Evolutionary conservation across 106 monocot genomes (phyloP).

Genomic region (Allium fistulosum): DNA sequence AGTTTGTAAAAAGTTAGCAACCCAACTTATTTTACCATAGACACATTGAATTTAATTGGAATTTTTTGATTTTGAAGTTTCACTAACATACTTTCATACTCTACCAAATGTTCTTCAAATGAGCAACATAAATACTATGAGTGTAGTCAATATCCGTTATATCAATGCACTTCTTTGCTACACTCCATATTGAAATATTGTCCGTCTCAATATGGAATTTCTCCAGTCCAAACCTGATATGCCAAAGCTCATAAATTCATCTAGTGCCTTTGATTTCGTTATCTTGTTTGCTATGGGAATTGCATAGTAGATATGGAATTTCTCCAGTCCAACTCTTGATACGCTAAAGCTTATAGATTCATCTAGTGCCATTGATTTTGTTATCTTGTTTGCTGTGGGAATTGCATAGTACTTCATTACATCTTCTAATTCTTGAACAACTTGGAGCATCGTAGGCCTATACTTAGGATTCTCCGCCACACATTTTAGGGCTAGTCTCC

Average conservation of each 20-base stretch:
- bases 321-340: conserved; percentile 14
- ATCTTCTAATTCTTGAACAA: conserved; percentile 19
- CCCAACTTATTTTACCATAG: too few species aligned
- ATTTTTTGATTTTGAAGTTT: too few species aligned
- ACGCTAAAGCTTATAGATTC: conserved; percentile 22
- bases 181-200: conserved; percentile 1
- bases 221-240: too few species aligned
- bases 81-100: not conserved
- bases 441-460: conserved; percentile 23
- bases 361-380: not conserved
- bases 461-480: conserved; percentile 11
- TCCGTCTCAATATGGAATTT: too few species aligned
- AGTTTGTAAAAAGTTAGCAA: too few species aligned
- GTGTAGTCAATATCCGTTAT: not conserved
- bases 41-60: too few species aligned
- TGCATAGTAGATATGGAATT: conserved; percentile 17
- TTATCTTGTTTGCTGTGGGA: not conserved
- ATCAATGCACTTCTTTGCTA: conserved; percentile 19
- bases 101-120: not conserved
- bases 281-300: too few species aligned
- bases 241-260: too few species aligned
- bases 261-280: too few species aligned
- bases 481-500: conserved; percentile 22
- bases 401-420: not conserved
- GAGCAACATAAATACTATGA: not conserved